A percentile compares a stretch with the other conserved stretches of the same genome.
Conservation (phyloP, 495 filamentous ascomycete genomes). For the Pyrenula aspistea region DNA sequence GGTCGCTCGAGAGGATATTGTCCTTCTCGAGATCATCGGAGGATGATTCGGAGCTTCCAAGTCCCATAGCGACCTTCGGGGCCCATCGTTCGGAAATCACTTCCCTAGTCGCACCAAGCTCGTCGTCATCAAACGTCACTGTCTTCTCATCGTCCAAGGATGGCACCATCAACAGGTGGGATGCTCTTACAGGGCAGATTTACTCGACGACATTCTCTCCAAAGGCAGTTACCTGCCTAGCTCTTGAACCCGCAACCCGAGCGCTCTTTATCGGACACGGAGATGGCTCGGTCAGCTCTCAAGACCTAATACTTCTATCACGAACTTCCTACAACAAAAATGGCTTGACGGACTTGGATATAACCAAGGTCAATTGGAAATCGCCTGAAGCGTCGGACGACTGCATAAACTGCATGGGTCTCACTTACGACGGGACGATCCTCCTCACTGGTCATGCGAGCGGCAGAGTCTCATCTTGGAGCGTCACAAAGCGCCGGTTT, state of each 20-base stretch:
- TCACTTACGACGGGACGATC: constrained; percentile 73
- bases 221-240: constrained; percentile 54
- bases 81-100: constrained; percentile 74
- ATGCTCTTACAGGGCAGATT: constrained; percentile 63
- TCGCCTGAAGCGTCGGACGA: constrained; percentile 49
- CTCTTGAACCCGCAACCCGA: constrained; percentile 72
- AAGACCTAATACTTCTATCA: constrained; percentile 55
- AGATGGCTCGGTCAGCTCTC: constrained; percentile 69
- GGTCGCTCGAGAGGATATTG: constrained; percentile 67
- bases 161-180: constrained; percentile 77
- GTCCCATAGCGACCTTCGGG: constrained; percentile 50
- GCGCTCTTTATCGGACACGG: constrained; percentile 74
- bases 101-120: constrained; percentile 53
- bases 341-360: constrained; percentile 35
- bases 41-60: constrained; percentile 21
- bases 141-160: constrained; percentile 70
- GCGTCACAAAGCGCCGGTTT: constrained; percentile 53
- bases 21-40: constrained; percentile 40
- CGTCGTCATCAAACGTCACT: constrained; percentile 55
- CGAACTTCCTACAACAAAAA: constrained; percentile 40
- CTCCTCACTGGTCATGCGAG: constrained; percentile 71
- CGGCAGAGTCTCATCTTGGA: constrained; percentile 73
- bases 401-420: constrained; percentile 44
- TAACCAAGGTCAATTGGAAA: constrained; percentile 46
- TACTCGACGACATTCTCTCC: constrained; percentile 73